Conservation (phyloP, 2,329 filamentous ascomycete genomes). For the Penicillium sp. region DNA sequence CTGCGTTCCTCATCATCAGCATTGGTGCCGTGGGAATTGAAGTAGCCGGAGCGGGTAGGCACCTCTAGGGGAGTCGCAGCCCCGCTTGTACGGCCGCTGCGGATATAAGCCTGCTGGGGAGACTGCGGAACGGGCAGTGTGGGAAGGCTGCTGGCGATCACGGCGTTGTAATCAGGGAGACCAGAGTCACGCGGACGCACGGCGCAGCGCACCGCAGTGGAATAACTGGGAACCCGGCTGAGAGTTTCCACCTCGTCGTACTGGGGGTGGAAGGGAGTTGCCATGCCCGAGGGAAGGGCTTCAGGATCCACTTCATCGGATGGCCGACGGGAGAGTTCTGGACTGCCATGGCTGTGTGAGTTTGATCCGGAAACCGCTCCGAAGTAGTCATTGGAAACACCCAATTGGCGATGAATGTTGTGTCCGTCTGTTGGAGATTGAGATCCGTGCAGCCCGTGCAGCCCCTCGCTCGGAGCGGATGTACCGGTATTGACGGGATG, state of each 20-base stretch:
- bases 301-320: constrained; percentile 50
- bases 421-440: constrained; percentile 23
- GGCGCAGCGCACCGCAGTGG: constrained; percentile 68
- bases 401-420: constrained; percentile 28
- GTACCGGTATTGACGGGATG: constrained; percentile 8
- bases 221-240: constrained; percentile 74
- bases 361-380: constrained; percentile 33
- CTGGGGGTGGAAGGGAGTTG: constrained; percentile 43
- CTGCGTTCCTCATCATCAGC: constrained; percentile 43
- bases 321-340: constrained; percentile 45
- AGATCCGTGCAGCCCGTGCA: constrained; percentile 14
- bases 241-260: constrained; percentile 63
- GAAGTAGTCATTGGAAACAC: constrained; percentile 35
- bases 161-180: constrained; percentile 68
- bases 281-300: constrained; percentile 47
- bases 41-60: constrained; percentile 27
- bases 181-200: constrained; percentile 54
- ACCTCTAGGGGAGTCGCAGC: constrained; percentile 33
- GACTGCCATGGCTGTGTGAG: constrained; percentile 35
- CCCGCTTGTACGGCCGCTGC: constrained; percentile 37
- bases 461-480: constrained; percentile 23
- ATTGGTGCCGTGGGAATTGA: constrained; percentile 27
- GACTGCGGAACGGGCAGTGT: constrained; percentile 33
- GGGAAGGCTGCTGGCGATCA: constrained; percentile 36
- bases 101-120: constrained; percentile 42